Conservation (phyloP, 805 yeast genomes). For the Zygoascus flipseniorum region DNA sequence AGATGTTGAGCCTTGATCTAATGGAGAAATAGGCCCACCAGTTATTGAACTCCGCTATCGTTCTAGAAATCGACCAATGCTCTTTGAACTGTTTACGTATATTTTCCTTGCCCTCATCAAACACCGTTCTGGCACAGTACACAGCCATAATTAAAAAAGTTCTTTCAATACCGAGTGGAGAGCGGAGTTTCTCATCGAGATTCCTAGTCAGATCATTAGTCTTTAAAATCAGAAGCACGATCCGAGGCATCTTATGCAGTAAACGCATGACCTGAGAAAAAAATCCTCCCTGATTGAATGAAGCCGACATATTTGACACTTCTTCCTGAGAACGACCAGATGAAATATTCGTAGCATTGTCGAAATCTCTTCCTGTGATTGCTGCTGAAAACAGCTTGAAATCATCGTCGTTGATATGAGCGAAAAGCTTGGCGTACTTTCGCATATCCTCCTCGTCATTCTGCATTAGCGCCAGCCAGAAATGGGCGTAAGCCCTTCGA, state of each 20-base stretch:
- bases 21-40: slow-evolving; percentile 30
- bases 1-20: slow-evolving; percentile 26
- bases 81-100: slow-evolving; percentile 18
- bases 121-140: slow-evolving; percentile 78
- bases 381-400: slow-evolving; percentile 87
- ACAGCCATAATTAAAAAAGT: slow-evolving; percentile 83
- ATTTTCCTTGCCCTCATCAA: slow-evolving; percentile 50
- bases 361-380: slow-evolving; percentile 86
- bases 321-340: slow-evolving; percentile 53
- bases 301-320: slow-evolving; percentile 54
- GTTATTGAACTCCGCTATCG: slow-evolving; percentile 23
- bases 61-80: slow-evolving; percentile 12
- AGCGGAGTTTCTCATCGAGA: slow-evolving; percentile 72
- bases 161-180: slow-evolving; percentile 80
- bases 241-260: slow-evolving; percentile 70
- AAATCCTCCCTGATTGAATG: slow-evolving; percentile 49
- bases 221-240: slow-evolving; percentile 77
- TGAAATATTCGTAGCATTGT: slow-evolving; percentile 55
- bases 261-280: slow-evolving; percentile 71
- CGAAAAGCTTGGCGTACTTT: slow-evolving; percentile 65
- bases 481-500: slow-evolving; percentile 77
- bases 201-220: slow-evolving; percentile 91
- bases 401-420: slow-evolving; percentile 67
- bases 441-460: slow-evolving; percentile 59
- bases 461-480: slow-evolving; percentile 86